Percentiles rank a stretch among this genome's conserved stretches.
Evolutionary conservation across 2,329 filamentous ascomycete genomes (phyloP).

Genomic region (Teratosphaeria zuluensis): DNA sequence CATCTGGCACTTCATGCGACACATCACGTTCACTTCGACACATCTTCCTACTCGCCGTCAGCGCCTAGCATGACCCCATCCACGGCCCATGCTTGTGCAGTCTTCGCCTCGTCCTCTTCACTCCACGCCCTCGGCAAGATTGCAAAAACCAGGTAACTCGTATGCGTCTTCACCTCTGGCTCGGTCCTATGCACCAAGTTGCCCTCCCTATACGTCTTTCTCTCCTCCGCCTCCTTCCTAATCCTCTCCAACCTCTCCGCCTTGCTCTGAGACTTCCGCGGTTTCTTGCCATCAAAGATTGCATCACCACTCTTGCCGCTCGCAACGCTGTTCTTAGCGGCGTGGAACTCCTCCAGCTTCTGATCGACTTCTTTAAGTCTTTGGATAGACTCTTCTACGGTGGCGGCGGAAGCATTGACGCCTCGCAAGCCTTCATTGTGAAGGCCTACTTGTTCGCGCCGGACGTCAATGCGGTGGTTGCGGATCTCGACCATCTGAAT

Average conservation of each 20-base stretch:
- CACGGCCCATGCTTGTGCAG: slow-evolving; percentile 8
- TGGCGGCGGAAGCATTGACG: slow-evolving; percentile 58
- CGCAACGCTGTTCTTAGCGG: slow-evolving; percentile 20
- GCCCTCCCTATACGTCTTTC: slow-evolving; percentile 64
- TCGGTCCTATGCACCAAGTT: slow-evolving; percentile 72
- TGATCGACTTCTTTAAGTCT: slow-evolving; percentile 65
- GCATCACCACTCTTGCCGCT: slow-evolving; percentile 14
- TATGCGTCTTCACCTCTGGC: slow-evolving; percentile 86
- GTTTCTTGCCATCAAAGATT: slow-evolving; percentile 29
- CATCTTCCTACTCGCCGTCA: neutral
- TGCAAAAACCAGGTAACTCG: slow-evolving; percentile 93
- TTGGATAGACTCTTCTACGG: slow-evolving; percentile 68
- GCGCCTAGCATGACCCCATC: neutral
- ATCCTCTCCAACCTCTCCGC: slow-evolving; percentile 22
- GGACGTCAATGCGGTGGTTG: slow-evolving; percentile 69
- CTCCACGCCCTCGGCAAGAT: slow-evolving; percentile 79
- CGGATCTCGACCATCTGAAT: slow-evolving; percentile 89
- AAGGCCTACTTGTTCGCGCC: slow-evolving; percentile 69
- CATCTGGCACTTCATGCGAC: too few relatives aligned
- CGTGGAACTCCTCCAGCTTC: slow-evolving; percentile 57
- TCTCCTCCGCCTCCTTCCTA: slow-evolving; percentile 27
- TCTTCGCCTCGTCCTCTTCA: slow-evolving; percentile 62
- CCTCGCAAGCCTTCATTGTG: slow-evolving; percentile 58
- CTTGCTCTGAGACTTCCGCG: slow-evolving; percentile 24
- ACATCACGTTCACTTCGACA: neutral